Conservation (phyloP, 2,329 filamentous ascomycete genomes). For the Trichoderma atroviride region DNA sequence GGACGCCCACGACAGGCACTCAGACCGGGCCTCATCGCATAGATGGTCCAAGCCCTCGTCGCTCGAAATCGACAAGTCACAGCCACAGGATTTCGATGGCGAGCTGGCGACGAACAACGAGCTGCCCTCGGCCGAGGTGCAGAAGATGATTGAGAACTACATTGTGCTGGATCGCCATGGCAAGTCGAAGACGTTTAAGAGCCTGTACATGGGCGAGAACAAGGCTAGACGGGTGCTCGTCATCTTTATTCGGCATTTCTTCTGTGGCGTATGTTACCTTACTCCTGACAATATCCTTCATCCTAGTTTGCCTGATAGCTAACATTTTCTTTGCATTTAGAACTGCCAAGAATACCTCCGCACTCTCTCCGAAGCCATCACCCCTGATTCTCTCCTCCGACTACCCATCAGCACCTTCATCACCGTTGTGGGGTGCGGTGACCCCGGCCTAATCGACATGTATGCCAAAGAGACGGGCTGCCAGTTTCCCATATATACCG, state of each 20-base stretch:
- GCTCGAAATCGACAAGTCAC: constrained; percentile 43
- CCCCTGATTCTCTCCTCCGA: constrained; percentile 51
- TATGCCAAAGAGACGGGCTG: constrained; percentile 66
- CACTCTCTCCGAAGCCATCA: constrained; percentile 61
- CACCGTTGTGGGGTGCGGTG: constrained; percentile 72
- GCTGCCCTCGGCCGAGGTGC: constrained; percentile 52
- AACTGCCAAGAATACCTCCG: constrained; percentile 77
- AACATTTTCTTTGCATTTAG: constrained; percentile 42
- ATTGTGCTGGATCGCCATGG: constrained; percentile 64
- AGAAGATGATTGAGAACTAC: constrained; percentile 57
- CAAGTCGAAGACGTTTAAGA: constrained; percentile 63
- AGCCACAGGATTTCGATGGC: constrained; percentile 58
- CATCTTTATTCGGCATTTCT: constrained; percentile 79
- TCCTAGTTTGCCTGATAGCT: constrained; percentile 23
- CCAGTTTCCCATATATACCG: constrained; percentile 75
- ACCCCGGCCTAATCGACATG: constrained; percentile 66
- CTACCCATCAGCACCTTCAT: constrained; percentile 64
- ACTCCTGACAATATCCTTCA: background rate
- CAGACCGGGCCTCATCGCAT: background rate
- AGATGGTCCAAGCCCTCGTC: constrained; percentile 32
- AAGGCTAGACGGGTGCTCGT: constrained; percentile 62
- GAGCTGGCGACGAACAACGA: constrained; percentile 59
- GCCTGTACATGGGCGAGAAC: constrained; percentile 60
- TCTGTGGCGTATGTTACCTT: constrained; percentile 67
- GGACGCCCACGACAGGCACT: background rate